Base-by-base conservation (phyloP, 2,329 filamentous ascomycete species). In the Monosporascus sp. region DNA sequence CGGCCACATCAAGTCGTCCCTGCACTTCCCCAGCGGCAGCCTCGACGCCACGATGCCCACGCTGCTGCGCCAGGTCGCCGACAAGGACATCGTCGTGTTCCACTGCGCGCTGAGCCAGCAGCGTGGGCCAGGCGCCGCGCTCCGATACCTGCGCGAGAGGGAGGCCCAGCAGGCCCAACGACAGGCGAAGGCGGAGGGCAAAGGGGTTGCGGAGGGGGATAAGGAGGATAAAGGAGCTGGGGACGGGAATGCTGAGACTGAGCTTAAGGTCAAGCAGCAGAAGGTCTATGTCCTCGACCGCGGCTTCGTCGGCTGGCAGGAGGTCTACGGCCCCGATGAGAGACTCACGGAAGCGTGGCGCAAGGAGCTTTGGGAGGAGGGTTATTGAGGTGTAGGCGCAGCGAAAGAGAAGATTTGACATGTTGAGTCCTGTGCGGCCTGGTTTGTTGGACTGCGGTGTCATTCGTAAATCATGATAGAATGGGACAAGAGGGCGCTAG, bases 81-180 rank as follows among this genome's bases (percentile, higher is more conserved):
- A 86, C 65, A 91, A 90, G 70, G 83, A 94, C 52, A 86, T 81
- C 11, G 90, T 99, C 15, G 83, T 99, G 1, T 99, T 99, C 70
- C 94, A 99, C 74, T 99, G 94, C 72, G 88, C 89, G 18, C 76
- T 97, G 51, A 93, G 88, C 60, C 94, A 97, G 74, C 88, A 96
- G 73, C 80, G 94, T 1, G 94, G 94, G 0, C 94, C 94, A 0
- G 81, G 81, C 49, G 91, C 93, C 3, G 94, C 94, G 3, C 72
- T 96, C 61, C 79, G 80, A 63, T 97, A 97, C 69, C 61, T 92
- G 55, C 76, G 88, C 37, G 88, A 91, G 72, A 77, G 84, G 47
- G 83, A 87, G 60, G 74, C 79, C 15, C 3, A 15, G 7, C 42
- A 48, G 31, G 31, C 31, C 31, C 31, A 14, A 24, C 52, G 24